Percentiles rank a stretch among this genome's conserved stretches.
phyloP scores from a whole-genome alignment of 495 filamentous ascomycete species.

The Aspergillus conjunctus region DNA sequence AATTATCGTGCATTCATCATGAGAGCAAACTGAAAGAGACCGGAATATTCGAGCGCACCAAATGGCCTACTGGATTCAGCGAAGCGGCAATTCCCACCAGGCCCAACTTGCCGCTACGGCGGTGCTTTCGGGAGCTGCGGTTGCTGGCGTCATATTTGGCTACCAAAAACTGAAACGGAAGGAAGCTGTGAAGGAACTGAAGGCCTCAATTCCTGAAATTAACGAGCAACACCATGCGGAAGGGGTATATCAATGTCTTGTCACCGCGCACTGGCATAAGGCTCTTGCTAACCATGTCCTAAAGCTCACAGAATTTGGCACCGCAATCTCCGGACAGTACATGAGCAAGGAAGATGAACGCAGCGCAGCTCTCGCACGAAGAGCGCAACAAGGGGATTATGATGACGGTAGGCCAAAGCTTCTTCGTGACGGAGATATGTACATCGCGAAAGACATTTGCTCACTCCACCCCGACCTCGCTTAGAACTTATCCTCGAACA shows the following conservation, averaged over 20 bases:
- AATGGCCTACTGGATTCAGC: conserved; percentile 62
- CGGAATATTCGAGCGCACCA: background rate
- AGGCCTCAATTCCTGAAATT: conserved; percentile 68
- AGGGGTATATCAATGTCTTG: conserved; percentile 30
- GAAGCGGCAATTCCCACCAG: conserved; percentile 53
- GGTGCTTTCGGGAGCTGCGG: conserved; percentile 71
- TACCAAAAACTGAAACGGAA: conserved; percentile 67
- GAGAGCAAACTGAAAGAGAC: no score
- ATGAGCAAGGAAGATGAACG: conserved; percentile 75
- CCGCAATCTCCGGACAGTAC: conserved; percentile 54
- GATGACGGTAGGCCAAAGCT: conserved; percentile 67
- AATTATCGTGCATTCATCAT: no score
- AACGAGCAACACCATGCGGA: conserved; percentile 47
- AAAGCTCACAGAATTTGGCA: conserved; percentile 77
- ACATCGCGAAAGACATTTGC: background rate
- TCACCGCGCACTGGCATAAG: background rate
- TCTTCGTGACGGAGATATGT: background rate
- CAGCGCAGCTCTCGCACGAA: conserved; percentile 71
- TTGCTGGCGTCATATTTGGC: conserved; percentile 70
- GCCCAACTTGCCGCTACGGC: conserved; percentile 76
- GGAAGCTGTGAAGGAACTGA: conserved; percentile 66
- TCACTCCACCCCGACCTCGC: conserved; percentile 17
- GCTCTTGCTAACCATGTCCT: conserved; percentile 1
- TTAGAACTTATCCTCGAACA: conserved; percentile 91
- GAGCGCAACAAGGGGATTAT: conserved; percentile 86